These are phyloP conservation scores for Powellomyces hirtus DNA, from an alignment of 192 early-diverging fungal species.

Conservation along the genomic window DNA sequence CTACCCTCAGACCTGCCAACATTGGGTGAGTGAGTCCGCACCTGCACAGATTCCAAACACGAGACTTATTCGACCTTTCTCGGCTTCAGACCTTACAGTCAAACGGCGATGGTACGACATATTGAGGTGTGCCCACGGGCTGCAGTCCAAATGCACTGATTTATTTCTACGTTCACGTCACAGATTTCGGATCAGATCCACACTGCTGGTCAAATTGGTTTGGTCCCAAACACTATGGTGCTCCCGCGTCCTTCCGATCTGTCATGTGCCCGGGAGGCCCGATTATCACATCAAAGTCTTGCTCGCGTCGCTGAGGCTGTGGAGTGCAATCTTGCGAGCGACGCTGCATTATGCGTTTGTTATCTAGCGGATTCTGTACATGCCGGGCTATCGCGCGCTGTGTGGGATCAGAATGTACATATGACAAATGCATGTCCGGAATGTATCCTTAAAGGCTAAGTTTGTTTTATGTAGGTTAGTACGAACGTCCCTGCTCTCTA, in stretches of 20 bases:
- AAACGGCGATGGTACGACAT: slow-evolving; percentile 61
- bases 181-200: slow-evolving; percentile 60
- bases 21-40: slow-evolving; percentile 54
- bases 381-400: neutral
- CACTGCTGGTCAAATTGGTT: slow-evolving; percentile 78
- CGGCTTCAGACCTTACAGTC: slow-evolving; percentile 69
- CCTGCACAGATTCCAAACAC: no score
- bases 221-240: slow-evolving; percentile 62
- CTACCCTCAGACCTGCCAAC: slow-evolving; percentile 62
- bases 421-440: neutral
- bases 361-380: slow-evolving; percentile 40
- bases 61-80: neutral
- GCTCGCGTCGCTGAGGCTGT: slow-evolving; percentile 44
- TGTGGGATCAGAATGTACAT: neutral
- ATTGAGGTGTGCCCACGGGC: no score
- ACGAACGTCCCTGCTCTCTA: slow-evolving; percentile 53
- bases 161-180: neutral
- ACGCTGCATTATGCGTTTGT: slow-evolving; percentile 54
- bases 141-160: no score
- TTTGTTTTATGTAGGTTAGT: no score
- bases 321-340: slow-evolving; percentile 16
- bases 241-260: slow-evolving; percentile 41
- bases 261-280: slow-evolving; percentile 9
- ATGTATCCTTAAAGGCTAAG: neutral
- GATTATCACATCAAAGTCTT: slow-evolving; percentile 55